Conservation (phyloP, 164 flowering plant species). For the Malania oleifera region DNA sequence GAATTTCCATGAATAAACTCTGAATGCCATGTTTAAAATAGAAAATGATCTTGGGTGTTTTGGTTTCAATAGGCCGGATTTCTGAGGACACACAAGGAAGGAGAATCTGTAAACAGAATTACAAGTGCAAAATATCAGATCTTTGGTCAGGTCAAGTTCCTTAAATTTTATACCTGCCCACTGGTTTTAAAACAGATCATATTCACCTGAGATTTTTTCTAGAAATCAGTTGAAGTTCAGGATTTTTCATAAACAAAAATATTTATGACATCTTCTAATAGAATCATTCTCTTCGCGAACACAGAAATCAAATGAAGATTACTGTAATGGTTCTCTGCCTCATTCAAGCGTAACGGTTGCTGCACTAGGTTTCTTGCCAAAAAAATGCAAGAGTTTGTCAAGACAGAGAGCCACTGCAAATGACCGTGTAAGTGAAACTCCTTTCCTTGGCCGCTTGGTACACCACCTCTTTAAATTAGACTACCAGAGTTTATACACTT, state of each 20-base stretch:
- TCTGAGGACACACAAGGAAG: conserved; percentile 14
- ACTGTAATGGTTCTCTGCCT: conserved; percentile 11
- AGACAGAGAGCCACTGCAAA: conserved; percentile 7
- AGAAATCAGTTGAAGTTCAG: background rate
- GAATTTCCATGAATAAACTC: too few relatives aligned
- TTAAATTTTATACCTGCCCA: background rate
- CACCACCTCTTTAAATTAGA: background rate
- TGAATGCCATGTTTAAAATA: too few relatives aligned
- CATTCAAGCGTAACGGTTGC: conserved; percentile 17
- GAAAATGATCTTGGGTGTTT: background rate
- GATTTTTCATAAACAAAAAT: background rate
- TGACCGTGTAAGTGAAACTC: conserved; percentile 25
- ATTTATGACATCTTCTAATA: conserved; percentile 12
- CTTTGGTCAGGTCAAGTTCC: conserved; percentile 14
- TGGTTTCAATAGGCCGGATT: conserved; percentile 15
- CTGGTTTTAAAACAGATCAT: background rate
- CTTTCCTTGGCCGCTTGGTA: background rate
- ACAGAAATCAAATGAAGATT: conserved; percentile 8
- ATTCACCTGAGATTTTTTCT: background rate
- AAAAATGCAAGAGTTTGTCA: conserved; percentile 3
- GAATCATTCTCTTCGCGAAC: conserved; percentile 11
- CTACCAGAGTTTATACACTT: background rate
- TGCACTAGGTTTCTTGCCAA: conserved; percentile 13
- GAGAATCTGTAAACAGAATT: background rate
- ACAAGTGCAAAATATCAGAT: conserved; percentile 6